Percentiles rank a stretch among this genome's conserved stretches.
phyloP scores from a whole-genome alignment of 345 rosid species.

The Schrenkiella parvula region DNA sequence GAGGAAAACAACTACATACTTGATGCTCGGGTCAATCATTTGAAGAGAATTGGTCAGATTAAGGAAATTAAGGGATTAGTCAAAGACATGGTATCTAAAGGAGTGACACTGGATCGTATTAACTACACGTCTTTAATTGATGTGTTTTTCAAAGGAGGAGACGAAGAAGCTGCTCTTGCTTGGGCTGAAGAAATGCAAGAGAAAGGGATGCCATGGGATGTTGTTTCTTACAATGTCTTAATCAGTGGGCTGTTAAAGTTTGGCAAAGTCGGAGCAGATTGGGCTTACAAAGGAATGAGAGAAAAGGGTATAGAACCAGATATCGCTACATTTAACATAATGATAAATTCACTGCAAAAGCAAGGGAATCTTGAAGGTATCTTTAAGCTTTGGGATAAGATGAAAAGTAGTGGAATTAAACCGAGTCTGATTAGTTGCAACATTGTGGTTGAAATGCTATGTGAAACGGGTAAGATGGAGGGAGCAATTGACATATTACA shows the following conservation, averaged over 20 bases:
- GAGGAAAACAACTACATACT: constrained; percentile 55
- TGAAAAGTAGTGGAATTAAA: constrained; percentile 48
- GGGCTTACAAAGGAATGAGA: constrained; percentile 55
- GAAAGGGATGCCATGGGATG: constrained; percentile 60
- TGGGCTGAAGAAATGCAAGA: constrained; percentile 69
- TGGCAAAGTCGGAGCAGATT: constrained; percentile 51
- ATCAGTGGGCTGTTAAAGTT: constrained; percentile 62
- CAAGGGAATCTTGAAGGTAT: constrained; percentile 52
- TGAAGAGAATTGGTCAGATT: constrained; percentile 56
- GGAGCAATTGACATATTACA: constrained; percentile 53
- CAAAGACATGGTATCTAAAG: constrained; percentile 49
- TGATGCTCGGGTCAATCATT: constrained; percentile 62
- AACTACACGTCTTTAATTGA: constrained; percentile 92
- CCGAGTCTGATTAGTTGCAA: constrained; percentile 69
- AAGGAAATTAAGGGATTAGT: constrained; percentile 50
- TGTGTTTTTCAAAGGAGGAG: constrained; percentile 72
- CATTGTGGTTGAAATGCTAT: constrained; percentile 50
- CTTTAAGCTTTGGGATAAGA: constrained; percentile 59
- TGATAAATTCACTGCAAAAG: constrained; percentile 65
- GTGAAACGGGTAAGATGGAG: constrained; percentile 46
- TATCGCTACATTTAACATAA: constrained; percentile 58
- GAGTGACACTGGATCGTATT: constrained; percentile 57
- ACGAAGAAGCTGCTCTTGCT: constrained; percentile 60
- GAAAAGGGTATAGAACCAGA: constrained; percentile 73
- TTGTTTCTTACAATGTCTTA: constrained; percentile 71